Conservation (phyloP, 2,329 filamentous ascomycete species). For the Fusarium guadeloupense region DNA sequence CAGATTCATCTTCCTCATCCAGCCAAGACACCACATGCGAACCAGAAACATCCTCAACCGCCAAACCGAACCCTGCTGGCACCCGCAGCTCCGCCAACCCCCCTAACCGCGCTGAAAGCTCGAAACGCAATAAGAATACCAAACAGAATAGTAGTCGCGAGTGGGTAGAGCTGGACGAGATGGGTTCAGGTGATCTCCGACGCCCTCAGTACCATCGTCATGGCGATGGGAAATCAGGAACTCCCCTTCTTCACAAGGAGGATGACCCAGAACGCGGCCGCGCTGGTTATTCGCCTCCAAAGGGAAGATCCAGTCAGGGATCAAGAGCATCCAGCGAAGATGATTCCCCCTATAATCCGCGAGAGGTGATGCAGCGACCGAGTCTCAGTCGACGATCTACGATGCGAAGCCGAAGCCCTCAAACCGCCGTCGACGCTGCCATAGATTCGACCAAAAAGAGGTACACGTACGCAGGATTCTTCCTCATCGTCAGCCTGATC, state of each 20-base stretch:
- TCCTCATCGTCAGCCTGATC: slow-evolving; percentile 82
- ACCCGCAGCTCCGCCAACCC: slow-evolving; percentile 36
- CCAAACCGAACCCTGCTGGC: slow-evolving; percentile 41
- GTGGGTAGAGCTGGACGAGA: slow-evolving; percentile 45
- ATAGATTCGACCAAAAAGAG: slow-evolving; percentile 71
- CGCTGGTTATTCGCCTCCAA: slow-evolving; percentile 21
- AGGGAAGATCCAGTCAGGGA: slow-evolving; percentile 27
- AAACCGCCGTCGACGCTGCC: slow-evolving; percentile 51
- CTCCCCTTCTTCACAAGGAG: slow-evolving; percentile 53
- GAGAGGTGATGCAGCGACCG: slow-evolving; percentile 40
- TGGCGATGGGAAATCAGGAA: slow-evolving; percentile 56
- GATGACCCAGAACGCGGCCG: slow-evolving; percentile 45
- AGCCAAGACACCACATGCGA: slow-evolving; percentile 44
- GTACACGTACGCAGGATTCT: slow-evolving; percentile 87
- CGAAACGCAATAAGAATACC: slow-evolving; percentile 42
- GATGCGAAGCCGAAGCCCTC: slow-evolving; percentile 82
- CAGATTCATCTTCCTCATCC: slow-evolving; percentile 26
- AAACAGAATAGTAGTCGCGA: slow-evolving; percentile 47
- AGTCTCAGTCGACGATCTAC: slow-evolving; percentile 63
- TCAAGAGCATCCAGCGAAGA: slow-evolving; percentile 38
- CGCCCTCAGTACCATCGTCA: slow-evolving; percentile 59
- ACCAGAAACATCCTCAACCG: slow-evolving; percentile 28
- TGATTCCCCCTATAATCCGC: slow-evolving; percentile 38
- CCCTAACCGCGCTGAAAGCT: slow-evolving; percentile 41
- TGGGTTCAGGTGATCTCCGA: slow-evolving; percentile 53